A percentile compares a stretch with the other conserved stretches of the same genome.
Conservation (phyloP, 192 early-diverging fungal species). For the Coemansia sp. region DNA sequence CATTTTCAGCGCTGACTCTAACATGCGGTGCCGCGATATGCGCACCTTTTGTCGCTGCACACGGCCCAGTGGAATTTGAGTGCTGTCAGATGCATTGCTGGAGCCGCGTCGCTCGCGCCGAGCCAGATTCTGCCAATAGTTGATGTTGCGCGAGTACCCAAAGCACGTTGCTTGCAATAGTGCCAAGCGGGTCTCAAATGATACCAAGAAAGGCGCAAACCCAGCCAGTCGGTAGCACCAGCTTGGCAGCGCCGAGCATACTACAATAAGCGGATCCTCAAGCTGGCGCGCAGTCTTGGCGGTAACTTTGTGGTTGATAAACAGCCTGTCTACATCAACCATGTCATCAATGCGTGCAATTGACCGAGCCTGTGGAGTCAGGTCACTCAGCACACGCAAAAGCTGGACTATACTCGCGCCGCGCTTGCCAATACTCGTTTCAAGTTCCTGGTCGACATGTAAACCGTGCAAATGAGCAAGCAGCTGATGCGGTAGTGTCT, state of each 20-base stretch:
- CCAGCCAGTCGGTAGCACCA: conserved; percentile 71
- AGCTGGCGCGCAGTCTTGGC: conserved; percentile 85
- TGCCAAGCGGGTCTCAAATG: conserved; percentile 75
- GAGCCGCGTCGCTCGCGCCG: conserved; percentile 18
- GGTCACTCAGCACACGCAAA: conserved; percentile 12
- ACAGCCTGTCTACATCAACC: conserved; percentile 22
- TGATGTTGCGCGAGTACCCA: conserved; percentile 80
- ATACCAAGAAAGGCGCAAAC: conserved; percentile 75
- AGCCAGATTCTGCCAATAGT: conserved; percentile 58
- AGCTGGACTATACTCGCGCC: conserved; percentile 14
- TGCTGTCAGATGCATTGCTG: conserved; percentile 1
- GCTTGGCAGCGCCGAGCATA: conserved; percentile 70
- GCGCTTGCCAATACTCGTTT: conserved; percentile 8
- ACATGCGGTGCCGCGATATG: conserved; percentile 69
- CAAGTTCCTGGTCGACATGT: not conserved
- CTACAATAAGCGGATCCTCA: conserved; percentile 87
- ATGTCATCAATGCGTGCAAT: not conserved
- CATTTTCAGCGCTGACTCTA: conserved; percentile 84
- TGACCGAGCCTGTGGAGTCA: not conserved
- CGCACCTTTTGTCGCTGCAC: conserved; percentile 88
- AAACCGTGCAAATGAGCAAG: not conserved
- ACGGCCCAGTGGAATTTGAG: conserved; percentile 59
- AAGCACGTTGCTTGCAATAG: conserved; percentile 84
- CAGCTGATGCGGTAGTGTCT: not conserved
- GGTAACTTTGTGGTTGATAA: conserved; percentile 78